A percentile compares a stretch with the other conserved stretches of the same genome.
phyloP scores from a whole-genome alignment of 192 early-diverging fungal genomes.

The Podila clonocystis region DNA sequence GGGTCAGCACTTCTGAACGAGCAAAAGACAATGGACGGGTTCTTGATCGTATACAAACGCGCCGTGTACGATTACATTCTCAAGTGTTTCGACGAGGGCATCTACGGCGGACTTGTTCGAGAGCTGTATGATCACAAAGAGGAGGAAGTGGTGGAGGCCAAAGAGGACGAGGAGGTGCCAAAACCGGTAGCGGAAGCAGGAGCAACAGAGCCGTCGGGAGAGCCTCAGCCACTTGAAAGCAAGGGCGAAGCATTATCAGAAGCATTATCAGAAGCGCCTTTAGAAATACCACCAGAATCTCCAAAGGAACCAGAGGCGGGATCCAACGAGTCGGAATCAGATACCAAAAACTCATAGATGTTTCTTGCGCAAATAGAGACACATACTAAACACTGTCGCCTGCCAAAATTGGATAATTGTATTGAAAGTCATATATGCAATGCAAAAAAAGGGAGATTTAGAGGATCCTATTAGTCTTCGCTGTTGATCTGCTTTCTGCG shows the following conservation, averaged over 20 bases:
- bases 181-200: neutral
- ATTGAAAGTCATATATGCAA: too few relatives aligned
- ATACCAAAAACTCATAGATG: too few relatives aligned
- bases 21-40: constrained; percentile 47
- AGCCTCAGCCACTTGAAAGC: neutral
- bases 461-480: too few relatives aligned
- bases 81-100: constrained; percentile 55
- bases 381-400: too few relatives aligned
- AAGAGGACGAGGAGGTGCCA: neutral
- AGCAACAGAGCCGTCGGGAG: neutral
- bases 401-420: too few relatives aligned
- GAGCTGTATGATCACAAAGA: constrained; percentile 9
- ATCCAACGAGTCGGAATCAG: too few relatives aligned
- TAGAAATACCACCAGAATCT: neutral
- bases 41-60: constrained; percentile 43
- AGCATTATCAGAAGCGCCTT: neutral
- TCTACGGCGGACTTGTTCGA: constrained; percentile 50
- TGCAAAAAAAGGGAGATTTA: too few relatives aligned
- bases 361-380: too few relatives aligned
- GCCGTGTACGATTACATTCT: constrained; percentile 49
- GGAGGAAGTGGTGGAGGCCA: neutral
- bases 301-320: neutral
- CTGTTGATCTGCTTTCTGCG: too few relatives aligned
- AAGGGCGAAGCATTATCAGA: neutral
- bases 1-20: constrained; percentile 30